Evolutionary conservation across 169 alveolate species (phyloP).

Genomic region (Cyclospora cayetanensis): DNA sequence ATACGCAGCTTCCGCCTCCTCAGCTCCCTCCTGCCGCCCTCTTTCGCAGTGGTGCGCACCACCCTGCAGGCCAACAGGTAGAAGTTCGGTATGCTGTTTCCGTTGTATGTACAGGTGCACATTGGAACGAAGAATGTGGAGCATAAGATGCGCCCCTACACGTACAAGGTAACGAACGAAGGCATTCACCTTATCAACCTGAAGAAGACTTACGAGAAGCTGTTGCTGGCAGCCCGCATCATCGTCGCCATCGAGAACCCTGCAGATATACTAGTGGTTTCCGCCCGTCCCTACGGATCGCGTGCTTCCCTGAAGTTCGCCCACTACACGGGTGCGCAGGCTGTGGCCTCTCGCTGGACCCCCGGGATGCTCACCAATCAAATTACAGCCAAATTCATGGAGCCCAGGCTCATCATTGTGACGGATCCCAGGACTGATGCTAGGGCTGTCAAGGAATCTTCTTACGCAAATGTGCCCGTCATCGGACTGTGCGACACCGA

Average conservation of each 20-base stretch:
- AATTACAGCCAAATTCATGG: constrained; percentile 94
- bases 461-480: constrained; percentile 98
- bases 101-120: constrained; percentile 86
- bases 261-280: constrained; percentile 97
- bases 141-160: constrained; percentile 96
- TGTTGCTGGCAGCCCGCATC: constrained; percentile 98
- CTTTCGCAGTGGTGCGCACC: no score
- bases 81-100: neutral
- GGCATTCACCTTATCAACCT: constrained; percentile 97
- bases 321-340: constrained; percentile 96
- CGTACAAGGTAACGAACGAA: constrained; percentile 95
- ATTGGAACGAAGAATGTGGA: constrained; percentile 97
- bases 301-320: constrained; percentile 99
- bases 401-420: constrained; percentile 98
- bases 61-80: no score
- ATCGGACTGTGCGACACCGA: constrained; percentile 99
- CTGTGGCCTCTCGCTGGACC: constrained; percentile 98
- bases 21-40: no score
- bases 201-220: constrained; percentile 98
- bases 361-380: constrained; percentile 99
- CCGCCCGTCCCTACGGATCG: constrained; percentile 90
- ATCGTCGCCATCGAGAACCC: constrained; percentile 98
- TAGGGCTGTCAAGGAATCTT: constrained; percentile 96
- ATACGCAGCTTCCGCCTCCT: no score
- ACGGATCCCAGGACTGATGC: constrained; percentile 99